Evolutionary conservation across 2,329 filamentous ascomycete species (phyloP).

Genomic region (Pezicula neosporulosa): DNA sequence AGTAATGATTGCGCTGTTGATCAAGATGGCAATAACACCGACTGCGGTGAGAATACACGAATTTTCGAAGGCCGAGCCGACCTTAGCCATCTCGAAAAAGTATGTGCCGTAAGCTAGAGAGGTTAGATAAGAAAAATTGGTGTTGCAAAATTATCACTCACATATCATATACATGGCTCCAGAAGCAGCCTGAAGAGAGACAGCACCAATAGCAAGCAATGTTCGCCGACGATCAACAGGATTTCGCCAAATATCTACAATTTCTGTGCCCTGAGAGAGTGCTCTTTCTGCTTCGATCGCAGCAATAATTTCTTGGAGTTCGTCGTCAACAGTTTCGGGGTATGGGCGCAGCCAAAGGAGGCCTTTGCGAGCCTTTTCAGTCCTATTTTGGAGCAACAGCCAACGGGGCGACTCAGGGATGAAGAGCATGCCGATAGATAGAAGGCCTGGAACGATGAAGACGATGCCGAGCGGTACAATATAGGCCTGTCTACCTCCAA

Average conservation of each 20-base stretch:
- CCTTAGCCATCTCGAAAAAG: slow-evolving; percentile 57
- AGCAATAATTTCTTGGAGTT: slow-evolving; percentile 26
- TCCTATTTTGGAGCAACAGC: slow-evolving; percentile 18
- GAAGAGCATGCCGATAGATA: slow-evolving; percentile 22
- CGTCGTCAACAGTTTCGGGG: slow-evolving; percentile 24
- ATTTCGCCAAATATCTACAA: slow-evolving; percentile 47
- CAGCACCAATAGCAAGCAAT: slow-evolving; percentile 40
- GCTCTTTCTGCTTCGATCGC: slow-evolving; percentile 26
- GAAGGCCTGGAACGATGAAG: slow-evolving; percentile 22
- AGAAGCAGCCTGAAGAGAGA: slow-evolving; percentile 49
- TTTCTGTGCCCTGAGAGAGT: slow-evolving; percentile 22
- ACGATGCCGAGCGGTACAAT: slow-evolving; percentile 28
- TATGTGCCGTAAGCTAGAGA: slow-evolving; percentile 49
- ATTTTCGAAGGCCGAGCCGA: slow-evolving; percentile 53
- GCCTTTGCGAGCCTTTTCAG: slow-evolving; percentile 26
- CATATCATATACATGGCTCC: slow-evolving; percentile 56
- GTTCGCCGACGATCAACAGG: slow-evolving; percentile 50
- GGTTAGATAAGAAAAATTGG: not conserved
- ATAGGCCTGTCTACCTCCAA: slow-evolving; percentile 27
- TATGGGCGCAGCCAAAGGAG: slow-evolving; percentile 26
- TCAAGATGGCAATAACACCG: slow-evolving; percentile 50
- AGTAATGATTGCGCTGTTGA: slow-evolving; percentile 51
- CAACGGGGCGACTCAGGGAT: slow-evolving; percentile 28
- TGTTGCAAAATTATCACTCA: slow-evolving; percentile 20
- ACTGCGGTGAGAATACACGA: slow-evolving; percentile 50